Evolutionary conservation across 2,329 filamentous ascomycete species (phyloP), one percentile per base, ranked within the genome.

Genomic region (Botrytis deweyae): DNA sequence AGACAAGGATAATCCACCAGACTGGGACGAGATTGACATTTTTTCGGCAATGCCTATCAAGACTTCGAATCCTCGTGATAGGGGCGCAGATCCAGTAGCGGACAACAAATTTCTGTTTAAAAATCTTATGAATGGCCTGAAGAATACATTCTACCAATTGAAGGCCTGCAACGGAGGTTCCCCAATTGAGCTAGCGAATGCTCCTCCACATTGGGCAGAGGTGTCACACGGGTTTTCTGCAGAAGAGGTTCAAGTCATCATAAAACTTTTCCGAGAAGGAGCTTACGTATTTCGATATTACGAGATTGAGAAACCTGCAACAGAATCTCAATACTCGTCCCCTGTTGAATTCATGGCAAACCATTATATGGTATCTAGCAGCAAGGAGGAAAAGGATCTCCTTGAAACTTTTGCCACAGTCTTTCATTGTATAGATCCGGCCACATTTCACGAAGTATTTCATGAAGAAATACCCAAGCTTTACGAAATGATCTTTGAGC

Each of bases 41-140:
- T 99, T 98, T 84, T 93, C 89, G 63, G 96, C 96, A 3, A 96
- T 95, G 80, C 97, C 96, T 0, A 98, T 99, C 84, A 98, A 97
- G 84, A 96, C 94, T 0, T 93, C 93, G 0, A 98, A 96, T 79
- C 93, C 94, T 12, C 90, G 95, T 66, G 96, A 99, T 77, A 89
- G 95, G 74, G 94, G 92, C 73, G 91, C 92, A 22, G 95, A 98
- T 80, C 95, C 96, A 0, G 94, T 99, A 25, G 90, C 91, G 4
- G 97, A 99, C 82, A 99, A 99, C 85, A 97, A 98, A 80, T 98
- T 99, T 78, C 85, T 99, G 7, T 99, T 99, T 85, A 95, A 95
- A 82, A 99, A 97, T 77, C 85, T 99, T 10, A 92, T 99, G 85
- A 97, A 97, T 78, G 96, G 96, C 0, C 86, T 99, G 0, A 98